Evolutionary conservation across 805 yeast genomes (phyloP).

Genomic region (Limtongozyma cylindracea): DNA sequence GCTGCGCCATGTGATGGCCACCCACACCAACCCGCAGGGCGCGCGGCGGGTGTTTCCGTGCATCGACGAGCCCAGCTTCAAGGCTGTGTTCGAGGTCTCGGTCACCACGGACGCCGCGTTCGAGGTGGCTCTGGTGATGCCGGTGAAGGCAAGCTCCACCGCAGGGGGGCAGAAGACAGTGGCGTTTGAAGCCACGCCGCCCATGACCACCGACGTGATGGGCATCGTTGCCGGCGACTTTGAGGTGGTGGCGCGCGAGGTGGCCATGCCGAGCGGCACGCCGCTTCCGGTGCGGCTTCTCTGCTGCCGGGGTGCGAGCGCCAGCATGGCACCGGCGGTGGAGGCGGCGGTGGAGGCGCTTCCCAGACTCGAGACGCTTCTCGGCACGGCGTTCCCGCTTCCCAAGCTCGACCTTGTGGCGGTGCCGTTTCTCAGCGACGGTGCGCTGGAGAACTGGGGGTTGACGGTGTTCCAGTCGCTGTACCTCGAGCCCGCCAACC

Average conservation of each 20-base stretch:
- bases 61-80: constrained; percentile 34
- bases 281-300: constrained; percentile 21
- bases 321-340: constrained; percentile 22
- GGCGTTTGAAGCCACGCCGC: constrained; percentile 24
- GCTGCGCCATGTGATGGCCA: constrained; percentile 28
- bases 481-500: constrained; percentile 5
- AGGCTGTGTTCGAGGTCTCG: constrained; percentile 22
- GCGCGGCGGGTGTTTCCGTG: constrained; percentile 44
- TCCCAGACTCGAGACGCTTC: constrained; percentile 18
- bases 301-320: constrained; percentile 25
- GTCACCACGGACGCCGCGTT: constrained; percentile 17
- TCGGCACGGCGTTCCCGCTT: constrained; percentile 25
- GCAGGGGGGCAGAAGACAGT: too few relatives aligned
- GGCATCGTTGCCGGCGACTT: constrained; percentile 49
- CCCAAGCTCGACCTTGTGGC: constrained; percentile 42
- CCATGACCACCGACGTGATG: constrained; percentile 36
- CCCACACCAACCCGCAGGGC: constrained; percentile 49
- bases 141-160: constrained; percentile 5
- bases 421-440: constrained; percentile 46
- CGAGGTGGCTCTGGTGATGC: constrained; percentile 3
- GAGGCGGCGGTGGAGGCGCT: constrained; percentile 18
- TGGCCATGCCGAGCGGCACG: background rate
- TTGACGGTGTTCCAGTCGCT: constrained; percentile 19
- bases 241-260: constrained; percentile 16
- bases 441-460: constrained; percentile 69